Percentiles rank a stretch among this genome's conserved stretches.
Conservation (phyloP, 2,329 filamentous ascomycete genomes). For the Pseudocercospora vitis region DNA sequence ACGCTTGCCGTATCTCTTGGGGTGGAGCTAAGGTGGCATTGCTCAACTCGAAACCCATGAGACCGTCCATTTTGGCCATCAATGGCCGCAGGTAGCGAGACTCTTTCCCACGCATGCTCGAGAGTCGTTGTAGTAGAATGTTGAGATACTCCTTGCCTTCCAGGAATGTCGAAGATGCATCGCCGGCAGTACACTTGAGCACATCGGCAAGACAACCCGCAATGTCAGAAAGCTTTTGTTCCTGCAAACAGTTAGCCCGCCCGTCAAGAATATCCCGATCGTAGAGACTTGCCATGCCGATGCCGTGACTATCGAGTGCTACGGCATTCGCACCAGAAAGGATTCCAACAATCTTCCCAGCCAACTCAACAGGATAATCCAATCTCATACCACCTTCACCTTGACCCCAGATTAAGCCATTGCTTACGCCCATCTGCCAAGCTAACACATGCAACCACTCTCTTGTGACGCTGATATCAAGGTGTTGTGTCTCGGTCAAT, state of each 20-base stretch:
- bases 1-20: slow-evolving; percentile 16
- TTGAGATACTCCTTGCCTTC: slow-evolving; percentile 39
- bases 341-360: slow-evolving; percentile 37
- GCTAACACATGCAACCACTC: slow-evolving; percentile 41
- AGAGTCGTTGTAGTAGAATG: slow-evolving; percentile 35
- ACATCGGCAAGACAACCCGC: slow-evolving; percentile 40
- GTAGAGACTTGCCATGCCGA: slow-evolving; percentile 37
- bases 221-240: slow-evolving; percentile 41
- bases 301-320: slow-evolving; percentile 39
- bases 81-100: slow-evolving; percentile 39
- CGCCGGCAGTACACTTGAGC: slow-evolving; percentile 38
- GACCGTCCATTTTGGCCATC: slow-evolving; percentile 36
- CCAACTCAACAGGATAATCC: slow-evolving; percentile 41
- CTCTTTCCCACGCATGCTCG: slow-evolving; percentile 40
- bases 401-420: slow-evolving; percentile 39
- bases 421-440: slow-evolving; percentile 42
- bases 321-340: slow-evolving; percentile 31
- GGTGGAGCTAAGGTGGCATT: slow-evolving; percentile 27
- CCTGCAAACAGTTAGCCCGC: slow-evolving; percentile 28
- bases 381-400: slow-evolving; percentile 38
- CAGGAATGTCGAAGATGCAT: slow-evolving; percentile 35
- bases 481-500: slow-evolving; percentile 38
- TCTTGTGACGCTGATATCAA: slow-evolving; percentile 38
- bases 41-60: slow-evolving; percentile 33
- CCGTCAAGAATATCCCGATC: not conserved